These are phyloP conservation scores for Calonectria pseudoturangicola DNA, from an alignment of 2,329 filamentous ascomycete genomes.

Conservation along the genomic window DNA sequence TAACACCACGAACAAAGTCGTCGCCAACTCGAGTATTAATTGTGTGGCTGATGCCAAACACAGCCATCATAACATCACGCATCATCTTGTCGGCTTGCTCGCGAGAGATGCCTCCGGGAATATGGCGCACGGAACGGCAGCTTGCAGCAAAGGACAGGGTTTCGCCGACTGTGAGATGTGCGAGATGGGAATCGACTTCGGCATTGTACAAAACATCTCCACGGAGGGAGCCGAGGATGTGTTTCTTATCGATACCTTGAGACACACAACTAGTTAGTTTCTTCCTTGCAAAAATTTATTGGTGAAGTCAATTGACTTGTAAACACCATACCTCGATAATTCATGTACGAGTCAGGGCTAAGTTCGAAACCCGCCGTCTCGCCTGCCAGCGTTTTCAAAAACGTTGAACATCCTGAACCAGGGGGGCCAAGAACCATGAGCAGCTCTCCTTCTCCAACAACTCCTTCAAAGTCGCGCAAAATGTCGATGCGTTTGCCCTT, in stretches of 20 bases:
- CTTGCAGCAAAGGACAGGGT: constrained; percentile 79
- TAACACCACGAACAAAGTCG: constrained; percentile 81
- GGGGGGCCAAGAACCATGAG: constrained; percentile 81
- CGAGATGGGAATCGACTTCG: constrained; percentile 56
- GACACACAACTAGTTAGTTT: neutral
- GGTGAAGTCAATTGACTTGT: neutral
- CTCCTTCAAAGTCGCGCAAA: constrained; percentile 76
- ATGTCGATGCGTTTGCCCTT: constrained; percentile 63
- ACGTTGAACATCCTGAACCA: constrained; percentile 77
- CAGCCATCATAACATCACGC: constrained; percentile 75
- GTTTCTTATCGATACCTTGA: constrained; percentile 39
- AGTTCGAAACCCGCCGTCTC: constrained; percentile 80
- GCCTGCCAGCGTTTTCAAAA: constrained; percentile 74
- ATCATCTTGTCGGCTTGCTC: constrained; percentile 74
- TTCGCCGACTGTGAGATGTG: constrained; percentile 78
- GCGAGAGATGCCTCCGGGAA: constrained; percentile 72
- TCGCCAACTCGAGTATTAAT: constrained; percentile 83
- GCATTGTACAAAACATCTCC: constrained; percentile 50
- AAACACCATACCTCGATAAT: constrained; percentile 46
- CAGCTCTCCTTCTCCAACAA: constrained; percentile 81
- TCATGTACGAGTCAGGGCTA: constrained; percentile 61
- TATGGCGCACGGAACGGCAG: constrained; percentile 75
- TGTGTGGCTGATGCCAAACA: constrained; percentile 84
- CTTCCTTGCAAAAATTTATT: neutral
- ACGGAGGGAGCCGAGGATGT: constrained; percentile 43